phyloP scores from a whole-genome alignment of 83 land plant genomes.

The Thuja plicata region DNA sequence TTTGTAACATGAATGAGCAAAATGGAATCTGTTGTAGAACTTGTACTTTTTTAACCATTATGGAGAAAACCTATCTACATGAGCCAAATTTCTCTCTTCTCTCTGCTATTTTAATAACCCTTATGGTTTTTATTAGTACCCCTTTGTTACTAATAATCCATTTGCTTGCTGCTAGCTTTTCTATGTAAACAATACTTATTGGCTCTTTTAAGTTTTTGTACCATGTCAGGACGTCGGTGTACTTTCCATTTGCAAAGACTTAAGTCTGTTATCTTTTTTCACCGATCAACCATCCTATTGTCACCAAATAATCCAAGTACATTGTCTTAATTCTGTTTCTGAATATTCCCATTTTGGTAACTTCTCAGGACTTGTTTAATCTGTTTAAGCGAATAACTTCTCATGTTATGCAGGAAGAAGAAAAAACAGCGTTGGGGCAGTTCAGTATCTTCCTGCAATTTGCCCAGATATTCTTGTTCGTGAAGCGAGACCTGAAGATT shows the following conservation, averaged over 20 bases:
- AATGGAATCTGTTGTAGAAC: not conserved
- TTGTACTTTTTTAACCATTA: not conserved
- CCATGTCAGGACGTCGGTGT: no score
- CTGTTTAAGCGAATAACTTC: not conserved
- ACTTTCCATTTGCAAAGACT: not conserved
- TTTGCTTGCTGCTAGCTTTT: not conserved
- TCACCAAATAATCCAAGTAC: not conserved
- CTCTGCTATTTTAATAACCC: not conserved
- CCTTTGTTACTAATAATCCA: not conserved
- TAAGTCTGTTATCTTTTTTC: not conserved
- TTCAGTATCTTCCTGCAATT: conserved; percentile 47
- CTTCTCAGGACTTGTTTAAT: not conserved
- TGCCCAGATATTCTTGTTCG: conserved; percentile 62
- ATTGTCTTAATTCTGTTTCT: not conserved
- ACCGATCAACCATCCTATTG: not conserved
- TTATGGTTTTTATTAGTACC: not conserved
- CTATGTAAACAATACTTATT: not conserved
- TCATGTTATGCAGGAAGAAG: conserved; percentile 24
- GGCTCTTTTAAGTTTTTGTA: not conserved
- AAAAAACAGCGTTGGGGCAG: conserved; percentile 52
- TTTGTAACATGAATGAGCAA: not conserved
- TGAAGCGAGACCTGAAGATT: conserved; percentile 67
- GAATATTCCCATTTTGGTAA: not conserved
- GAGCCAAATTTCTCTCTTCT: not conserved
- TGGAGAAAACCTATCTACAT: not conserved